These are phyloP conservation scores for Canna indica DNA, from an alignment of 176 grass and related monocot species.

Conservation along the genomic window DNA sequence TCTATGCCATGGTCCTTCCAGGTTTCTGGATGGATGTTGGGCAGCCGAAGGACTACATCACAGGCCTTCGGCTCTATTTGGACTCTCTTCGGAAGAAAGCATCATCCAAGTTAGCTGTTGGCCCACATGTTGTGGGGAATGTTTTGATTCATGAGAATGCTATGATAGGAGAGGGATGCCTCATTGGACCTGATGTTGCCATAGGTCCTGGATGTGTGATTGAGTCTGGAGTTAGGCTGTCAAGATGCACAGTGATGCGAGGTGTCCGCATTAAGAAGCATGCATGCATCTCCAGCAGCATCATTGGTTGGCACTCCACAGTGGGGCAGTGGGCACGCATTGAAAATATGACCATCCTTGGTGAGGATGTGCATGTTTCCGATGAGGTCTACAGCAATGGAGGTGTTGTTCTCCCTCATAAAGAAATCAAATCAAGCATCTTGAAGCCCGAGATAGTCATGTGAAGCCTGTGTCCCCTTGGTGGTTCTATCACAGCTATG, in stretches of 20 bases:
- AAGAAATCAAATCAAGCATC: constrained; percentile 2
- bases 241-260: constrained; percentile 1
- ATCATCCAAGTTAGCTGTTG: background rate
- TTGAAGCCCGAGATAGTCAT: constrained; percentile 5
- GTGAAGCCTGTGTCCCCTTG: background rate
- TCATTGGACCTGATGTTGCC: background rate
- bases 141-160: background rate
- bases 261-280: constrained; percentile 3
- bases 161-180: constrained; percentile 5
- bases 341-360: constrained; percentile 5
- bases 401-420: constrained; percentile 1
- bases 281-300: background rate
- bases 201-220: constrained; percentile 3
- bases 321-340: constrained; percentile 4
- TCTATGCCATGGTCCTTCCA: constrained; percentile 6
- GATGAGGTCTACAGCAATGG: constrained; percentile 5
- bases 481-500: background rate
- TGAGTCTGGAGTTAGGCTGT: constrained; percentile 4
- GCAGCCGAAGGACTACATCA: constrained; percentile 7
- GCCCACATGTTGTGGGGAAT: constrained; percentile 1
- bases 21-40: constrained; percentile 3
- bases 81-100: constrained; percentile 2
- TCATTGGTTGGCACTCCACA: constrained; percentile 1
- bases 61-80: background rate
- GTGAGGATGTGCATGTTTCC: constrained; percentile 3